Percentiles rank a stretch among this genome's conserved stretches.
Evolutionary conservation across 306 rosid genomes (phyloP).

Genomic region (Coriaria nepalensis): DNA sequence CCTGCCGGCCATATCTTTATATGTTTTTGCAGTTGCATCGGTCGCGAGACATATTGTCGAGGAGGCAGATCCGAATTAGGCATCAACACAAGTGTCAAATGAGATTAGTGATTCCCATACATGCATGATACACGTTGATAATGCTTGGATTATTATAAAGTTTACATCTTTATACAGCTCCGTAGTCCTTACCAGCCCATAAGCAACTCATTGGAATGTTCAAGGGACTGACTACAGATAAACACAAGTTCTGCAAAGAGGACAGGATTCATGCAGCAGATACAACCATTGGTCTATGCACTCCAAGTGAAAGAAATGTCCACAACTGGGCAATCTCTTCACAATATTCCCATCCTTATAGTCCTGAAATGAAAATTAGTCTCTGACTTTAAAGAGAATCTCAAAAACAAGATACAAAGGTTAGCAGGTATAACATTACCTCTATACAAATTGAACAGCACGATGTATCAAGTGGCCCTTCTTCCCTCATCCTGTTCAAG

Average conservation of each 20-base stretch:
- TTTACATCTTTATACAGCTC: no score
- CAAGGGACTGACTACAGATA: not conserved
- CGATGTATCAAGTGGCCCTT: conserved; percentile 7
- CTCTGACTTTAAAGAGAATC: not conserved
- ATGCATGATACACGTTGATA: not conserved
- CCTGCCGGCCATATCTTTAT: no score
- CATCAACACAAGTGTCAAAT: no score
- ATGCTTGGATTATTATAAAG: no score
- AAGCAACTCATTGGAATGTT: not conserved
- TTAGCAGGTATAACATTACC: conserved; percentile 10
- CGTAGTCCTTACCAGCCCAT: no score
- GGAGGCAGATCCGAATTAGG: no score
- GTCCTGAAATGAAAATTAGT: conserved; percentile 17
- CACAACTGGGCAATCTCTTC: conserved; percentile 36
- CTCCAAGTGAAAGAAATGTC: conserved; percentile 34
- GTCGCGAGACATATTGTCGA: no score
- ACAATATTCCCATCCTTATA: conserved; percentile 22
- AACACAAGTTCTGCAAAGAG: conserved; percentile 28
- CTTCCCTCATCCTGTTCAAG: not conserved
- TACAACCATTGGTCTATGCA: conserved; percentile 41
- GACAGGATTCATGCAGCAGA: conserved; percentile 32
- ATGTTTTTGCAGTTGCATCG: no score
- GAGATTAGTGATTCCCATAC: no score
- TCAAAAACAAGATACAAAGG: not conserved
- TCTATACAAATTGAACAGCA: conserved; percentile 43